Evolutionary conservation across 192 early-diverging fungal genomes (phyloP).

Genomic region (Linnemannia zychae): DNA sequence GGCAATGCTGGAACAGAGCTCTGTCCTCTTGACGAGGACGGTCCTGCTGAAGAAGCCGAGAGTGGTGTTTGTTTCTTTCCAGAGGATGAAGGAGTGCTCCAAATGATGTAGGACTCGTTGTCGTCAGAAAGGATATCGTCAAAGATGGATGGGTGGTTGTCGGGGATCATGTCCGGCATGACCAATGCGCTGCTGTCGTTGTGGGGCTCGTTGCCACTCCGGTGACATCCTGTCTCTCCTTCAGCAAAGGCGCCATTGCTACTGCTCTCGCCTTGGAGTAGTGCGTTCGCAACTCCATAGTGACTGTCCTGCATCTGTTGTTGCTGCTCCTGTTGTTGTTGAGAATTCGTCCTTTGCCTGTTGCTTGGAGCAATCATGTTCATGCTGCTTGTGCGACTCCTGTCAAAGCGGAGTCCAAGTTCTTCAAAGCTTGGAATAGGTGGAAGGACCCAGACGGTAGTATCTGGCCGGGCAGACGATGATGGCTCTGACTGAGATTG

Average conservation of each 20-base stretch:
- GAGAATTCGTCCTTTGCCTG: background rate
- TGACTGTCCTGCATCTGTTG: background rate
- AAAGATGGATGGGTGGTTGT: conserved; percentile 25
- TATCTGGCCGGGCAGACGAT: background rate
- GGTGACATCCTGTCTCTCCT: background rate
- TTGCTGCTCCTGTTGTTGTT: background rate
- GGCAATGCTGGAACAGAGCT: background rate
- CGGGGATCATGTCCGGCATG: background rate
- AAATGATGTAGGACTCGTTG: conserved; percentile 44
- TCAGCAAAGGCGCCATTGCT: background rate
- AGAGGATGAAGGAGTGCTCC: conserved; percentile 10
- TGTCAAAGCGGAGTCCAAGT: conserved; percentile 28
- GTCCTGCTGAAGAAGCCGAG: background rate
- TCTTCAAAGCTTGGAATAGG: conserved; percentile 38
- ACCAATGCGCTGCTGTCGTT: background rate
- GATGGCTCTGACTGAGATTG: background rate
- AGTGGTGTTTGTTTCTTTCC: background rate
- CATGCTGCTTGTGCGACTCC: conserved; percentile 13
- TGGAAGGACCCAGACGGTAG: conserved; percentile 28
- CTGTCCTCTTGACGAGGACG: background rate
- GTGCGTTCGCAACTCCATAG: background rate
- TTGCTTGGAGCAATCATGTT: background rate
- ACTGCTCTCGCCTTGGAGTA: background rate
- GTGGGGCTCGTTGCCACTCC: background rate
- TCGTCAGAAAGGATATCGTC: conserved; percentile 38